These are phyloP conservation scores for Macadamia tetraphylla DNA, from an alignment of 164 flowering plant species.

Conservation along the genomic window DNA sequence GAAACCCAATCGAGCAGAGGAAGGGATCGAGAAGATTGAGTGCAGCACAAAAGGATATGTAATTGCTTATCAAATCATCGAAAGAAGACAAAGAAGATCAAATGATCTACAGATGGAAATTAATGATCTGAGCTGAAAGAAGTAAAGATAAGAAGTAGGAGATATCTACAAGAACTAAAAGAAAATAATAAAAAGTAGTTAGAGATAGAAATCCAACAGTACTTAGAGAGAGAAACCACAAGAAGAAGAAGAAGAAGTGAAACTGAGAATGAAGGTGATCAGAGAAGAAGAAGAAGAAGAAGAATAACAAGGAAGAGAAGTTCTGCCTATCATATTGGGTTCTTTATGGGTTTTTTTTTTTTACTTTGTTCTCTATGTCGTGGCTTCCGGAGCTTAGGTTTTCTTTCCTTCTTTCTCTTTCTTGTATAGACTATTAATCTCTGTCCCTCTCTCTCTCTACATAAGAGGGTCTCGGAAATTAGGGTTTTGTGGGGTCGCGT, in stretches of 20 bases:
- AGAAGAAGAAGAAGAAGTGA: background rate
- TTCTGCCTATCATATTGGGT: background rate
- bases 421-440: too few relatives aligned
- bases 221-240: background rate
- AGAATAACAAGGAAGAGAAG: background rate
- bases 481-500: constrained; percentile 63
- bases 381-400: background rate
- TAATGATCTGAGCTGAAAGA: constrained; percentile 1
- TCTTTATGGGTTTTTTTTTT: background rate
- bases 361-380: background rate
- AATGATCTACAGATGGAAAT: background rate
- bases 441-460: background rate
- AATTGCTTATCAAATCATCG: background rate
- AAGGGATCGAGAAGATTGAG: too few relatives aligned
- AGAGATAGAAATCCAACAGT: background rate
- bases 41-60: background rate
- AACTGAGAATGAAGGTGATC: background rate
- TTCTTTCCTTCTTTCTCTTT: background rate
- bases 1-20: too few relatives aligned
- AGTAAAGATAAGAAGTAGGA: background rate
- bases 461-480: constrained; percentile 31
- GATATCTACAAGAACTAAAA: constrained; percentile 12
- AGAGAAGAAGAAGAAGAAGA: background rate
- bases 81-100: background rate
- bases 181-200: constrained; percentile 8